A percentile compares a stretch with the other conserved stretches of the same genome.
Evolutionary conservation across 257 asterid genomes (phyloP).

Genomic region (Apocynum venetum): DNA sequence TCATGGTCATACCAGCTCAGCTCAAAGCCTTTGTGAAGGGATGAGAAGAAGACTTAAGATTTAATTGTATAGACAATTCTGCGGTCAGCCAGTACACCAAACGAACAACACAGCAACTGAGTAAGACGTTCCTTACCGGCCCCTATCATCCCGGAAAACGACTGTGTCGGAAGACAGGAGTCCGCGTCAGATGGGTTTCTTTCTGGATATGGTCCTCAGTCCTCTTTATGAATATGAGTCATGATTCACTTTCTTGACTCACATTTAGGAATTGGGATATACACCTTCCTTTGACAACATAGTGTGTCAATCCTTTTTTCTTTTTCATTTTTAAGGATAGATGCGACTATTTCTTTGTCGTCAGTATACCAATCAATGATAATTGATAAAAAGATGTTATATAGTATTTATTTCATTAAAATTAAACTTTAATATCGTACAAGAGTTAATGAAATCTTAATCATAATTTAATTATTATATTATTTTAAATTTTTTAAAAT

Average conservation of each 20-base stretch:
- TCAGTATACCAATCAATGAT: too few relatives aligned
- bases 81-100: not conserved
- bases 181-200: not conserved
- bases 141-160: not conserved
- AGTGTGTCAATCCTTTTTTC: too few relatives aligned
- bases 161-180: not conserved
- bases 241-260: not conserved
- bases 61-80: not conserved
- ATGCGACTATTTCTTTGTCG: too few relatives aligned
- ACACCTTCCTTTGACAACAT: too few relatives aligned
- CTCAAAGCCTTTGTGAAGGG: not conserved
- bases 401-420: too few relatives aligned
- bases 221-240: not conserved
- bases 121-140: not conserved
- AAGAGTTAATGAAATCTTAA: too few relatives aligned
- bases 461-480: too few relatives aligned
- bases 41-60: not conserved
- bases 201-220: not conserved
- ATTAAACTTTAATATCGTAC: too few relatives aligned
- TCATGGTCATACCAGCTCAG: constrained; percentile 1
- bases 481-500: too few relatives aligned
- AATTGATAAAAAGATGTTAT: too few relatives aligned
- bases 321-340: too few relatives aligned
- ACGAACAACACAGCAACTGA: not conserved
- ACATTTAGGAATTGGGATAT: not conserved